Base-by-base conservation (phyloP, 805 yeast genomes). In the Metschnikowia anglica region DNA sequence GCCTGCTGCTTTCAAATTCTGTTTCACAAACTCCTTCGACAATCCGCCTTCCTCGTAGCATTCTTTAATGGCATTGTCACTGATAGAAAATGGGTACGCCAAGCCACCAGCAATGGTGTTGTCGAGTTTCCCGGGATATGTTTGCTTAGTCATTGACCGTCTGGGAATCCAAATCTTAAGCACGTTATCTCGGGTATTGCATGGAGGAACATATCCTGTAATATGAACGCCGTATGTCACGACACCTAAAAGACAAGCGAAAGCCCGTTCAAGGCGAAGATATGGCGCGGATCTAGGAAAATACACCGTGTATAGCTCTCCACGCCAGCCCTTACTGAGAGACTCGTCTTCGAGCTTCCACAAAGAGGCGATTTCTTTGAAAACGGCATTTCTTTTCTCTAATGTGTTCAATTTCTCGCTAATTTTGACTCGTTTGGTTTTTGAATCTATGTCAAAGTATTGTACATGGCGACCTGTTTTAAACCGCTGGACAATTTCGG, bases 101-200 rank as follows among this genome's bases (percentile, higher is more conserved):
- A 93, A 56, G 0, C 99, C 99, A 1, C 99, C 99, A 0, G 96
- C 99, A 5, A 93, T 86, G 1, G 95, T 88, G 61, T 90, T 91
- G 61, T 93, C 99, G 28, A 90, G 73, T 85, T 80, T 84, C 0
- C 86, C 85, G 0, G 99, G 98, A 66, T 79, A 91, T 0, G 99
- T 93, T 13, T 83, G 83, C 61, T 93, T 93, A 2, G 80, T 73
- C 4, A 69, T 61, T 0, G 97, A 76, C 51, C 99, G 69, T 47
- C 88, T 68, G 0, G 99, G 96, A 8, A 91, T 74, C 98, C 98
- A 93, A 44, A 85, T 54, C 53, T 77, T 75, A 24, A 76, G 48
- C 25, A 68, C 64, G 1, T 75, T 74, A 29, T 69, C 63, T 2
- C 44, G 16, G 4, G 76, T 55, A 24, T 59, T 43, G 0, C 59